Conservation (phyloP, 306 rosid species). For the Hippophae tibetana region DNA sequence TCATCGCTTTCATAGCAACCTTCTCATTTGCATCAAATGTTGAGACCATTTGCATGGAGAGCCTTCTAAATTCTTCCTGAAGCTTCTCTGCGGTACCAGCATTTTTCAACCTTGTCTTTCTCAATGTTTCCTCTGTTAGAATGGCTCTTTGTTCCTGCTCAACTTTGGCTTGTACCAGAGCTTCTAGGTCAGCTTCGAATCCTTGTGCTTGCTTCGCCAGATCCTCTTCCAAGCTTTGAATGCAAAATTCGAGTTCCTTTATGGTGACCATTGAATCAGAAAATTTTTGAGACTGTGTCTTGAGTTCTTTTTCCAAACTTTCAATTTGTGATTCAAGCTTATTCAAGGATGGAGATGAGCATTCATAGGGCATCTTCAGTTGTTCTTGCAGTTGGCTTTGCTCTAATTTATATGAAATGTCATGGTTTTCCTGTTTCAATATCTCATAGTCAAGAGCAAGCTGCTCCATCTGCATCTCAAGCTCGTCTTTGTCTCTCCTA, state of each 20-base stretch:
- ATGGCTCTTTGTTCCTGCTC: conserved; percentile 90
- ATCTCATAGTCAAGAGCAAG: conserved; percentile 96
- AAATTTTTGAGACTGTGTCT: conserved; percentile 56
- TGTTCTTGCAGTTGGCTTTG: conserved; percentile 88
- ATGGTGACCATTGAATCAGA: conserved; percentile 61
- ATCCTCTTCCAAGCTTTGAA: conserved; percentile 60
- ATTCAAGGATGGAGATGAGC: conserved; percentile 47
- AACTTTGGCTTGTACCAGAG: conserved; percentile 48
- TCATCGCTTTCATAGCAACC: conserved; percentile 59
- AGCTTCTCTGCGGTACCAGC: conserved; percentile 77
- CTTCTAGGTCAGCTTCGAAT: conserved; percentile 70
- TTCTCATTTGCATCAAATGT: conserved; percentile 87
- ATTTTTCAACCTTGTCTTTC: conserved; percentile 58
- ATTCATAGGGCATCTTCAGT: conserved; percentile 68
- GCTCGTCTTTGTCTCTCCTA: conserved; percentile 82
- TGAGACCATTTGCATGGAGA: conserved; percentile 70
- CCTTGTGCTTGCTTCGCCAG: conserved; percentile 55
- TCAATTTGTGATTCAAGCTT: conserved; percentile 53
- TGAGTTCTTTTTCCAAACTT: conserved; percentile 58
- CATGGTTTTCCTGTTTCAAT: conserved; percentile 93
- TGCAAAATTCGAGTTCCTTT: conserved; percentile 53
- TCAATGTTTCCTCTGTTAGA: conserved; percentile 73
- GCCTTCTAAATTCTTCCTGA: conserved; percentile 76
- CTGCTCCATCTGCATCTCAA: conserved; percentile 95
- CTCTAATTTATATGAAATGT: conserved; percentile 59